phyloP scores from a whole-genome alignment of 2,329 filamentous ascomycete genomes.

The Seiridium cupressi region DNA sequence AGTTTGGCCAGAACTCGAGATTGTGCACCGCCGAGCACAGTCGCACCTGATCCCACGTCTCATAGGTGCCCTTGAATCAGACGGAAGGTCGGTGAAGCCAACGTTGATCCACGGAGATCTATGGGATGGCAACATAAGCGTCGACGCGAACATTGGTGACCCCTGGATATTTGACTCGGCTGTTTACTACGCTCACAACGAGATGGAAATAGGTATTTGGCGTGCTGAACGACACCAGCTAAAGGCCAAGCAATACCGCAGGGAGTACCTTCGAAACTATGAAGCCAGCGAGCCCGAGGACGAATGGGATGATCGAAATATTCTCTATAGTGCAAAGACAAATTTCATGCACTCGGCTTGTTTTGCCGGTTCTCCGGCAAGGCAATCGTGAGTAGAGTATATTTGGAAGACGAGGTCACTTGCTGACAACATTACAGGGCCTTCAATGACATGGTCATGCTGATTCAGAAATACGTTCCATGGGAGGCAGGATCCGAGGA shows the following conservation, averaged over 20 bases:
- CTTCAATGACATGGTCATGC: neutral
- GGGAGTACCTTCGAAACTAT: conserved; percentile 18
- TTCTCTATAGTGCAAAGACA: conserved; percentile 20
- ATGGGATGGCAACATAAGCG: conserved; percentile 19
- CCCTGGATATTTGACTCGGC: conserved; percentile 16
- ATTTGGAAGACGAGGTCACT: neutral
- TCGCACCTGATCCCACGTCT: conserved; percentile 15
- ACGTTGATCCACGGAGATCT: conserved; percentile 19
- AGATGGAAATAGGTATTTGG: conserved; percentile 19
- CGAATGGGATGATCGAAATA: conserved; percentile 21
- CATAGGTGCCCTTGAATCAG: conserved; percentile 11
- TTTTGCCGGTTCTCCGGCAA: neutral
- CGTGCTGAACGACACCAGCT: conserved; percentile 14
- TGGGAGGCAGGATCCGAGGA: neutral
- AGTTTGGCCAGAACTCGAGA: conserved; percentile 17
- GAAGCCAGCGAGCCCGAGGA: conserved; percentile 18
- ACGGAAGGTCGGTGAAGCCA: conserved; percentile 14
- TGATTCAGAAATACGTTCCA: neutral
- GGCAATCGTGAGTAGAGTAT: neutral
- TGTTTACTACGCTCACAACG: conserved; percentile 20
- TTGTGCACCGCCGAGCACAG: conserved; percentile 11
- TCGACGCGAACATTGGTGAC: conserved; percentile 14
- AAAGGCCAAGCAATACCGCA: conserved; percentile 14
- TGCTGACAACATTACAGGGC: neutral
- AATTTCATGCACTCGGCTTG: conserved; percentile 17